Base-by-base conservation (phyloP, 140 eudicot species). In the Anethum foeniculum region DNA sequence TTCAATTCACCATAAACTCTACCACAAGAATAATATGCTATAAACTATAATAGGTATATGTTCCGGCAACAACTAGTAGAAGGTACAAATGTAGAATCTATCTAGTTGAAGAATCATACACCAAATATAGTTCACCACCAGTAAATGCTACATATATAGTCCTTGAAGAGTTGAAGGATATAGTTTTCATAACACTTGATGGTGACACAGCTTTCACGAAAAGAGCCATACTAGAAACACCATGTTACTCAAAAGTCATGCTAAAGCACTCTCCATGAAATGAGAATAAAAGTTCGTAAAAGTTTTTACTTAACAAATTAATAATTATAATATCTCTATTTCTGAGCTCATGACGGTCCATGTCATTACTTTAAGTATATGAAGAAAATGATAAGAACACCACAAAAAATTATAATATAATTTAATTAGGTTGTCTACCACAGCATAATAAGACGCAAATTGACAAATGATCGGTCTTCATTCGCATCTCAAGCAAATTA, bases 311-410 rank as follows among this genome's bases (percentile, higher is more conserved):
- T 41, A 7, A 9, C 27, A 13, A 23, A 77, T 54, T 11, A 54
- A 0, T 6, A 4, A 32, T 8, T 27, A 7, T 36, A 77, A 56
- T 25, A 36, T 36, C 6, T 30, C 27, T 21, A 19, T 7, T 34
- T 56, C 12, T 72, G 34, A 78, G 46, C 52, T 56, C 39, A 34
- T 23, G 46, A 25, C 32, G 19, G 41, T 77, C 81, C 81, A 78
- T 18, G 38, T 8, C 30, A 23, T 58, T 2, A 0, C 14, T 58
- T 7, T 23, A 56, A 6, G 0, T 54, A 54, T 18, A 52, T 52
- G 21, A 52, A 52, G 60, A 52, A 54, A 54, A 0, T 56, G 28
- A 56, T 21, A 21, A 56, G 28, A 21, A 21, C 13, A 3, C 28
- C 7, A 56, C 7, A 21, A 7, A 56, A 21, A 27, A 7, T 25